Evolutionary conservation across 2,329 filamentous ascomycete genomes (phyloP), one percentile per base, ranked within the genome.

Genomic region (Nothophaeocryptopus gaeumannii): DNA sequence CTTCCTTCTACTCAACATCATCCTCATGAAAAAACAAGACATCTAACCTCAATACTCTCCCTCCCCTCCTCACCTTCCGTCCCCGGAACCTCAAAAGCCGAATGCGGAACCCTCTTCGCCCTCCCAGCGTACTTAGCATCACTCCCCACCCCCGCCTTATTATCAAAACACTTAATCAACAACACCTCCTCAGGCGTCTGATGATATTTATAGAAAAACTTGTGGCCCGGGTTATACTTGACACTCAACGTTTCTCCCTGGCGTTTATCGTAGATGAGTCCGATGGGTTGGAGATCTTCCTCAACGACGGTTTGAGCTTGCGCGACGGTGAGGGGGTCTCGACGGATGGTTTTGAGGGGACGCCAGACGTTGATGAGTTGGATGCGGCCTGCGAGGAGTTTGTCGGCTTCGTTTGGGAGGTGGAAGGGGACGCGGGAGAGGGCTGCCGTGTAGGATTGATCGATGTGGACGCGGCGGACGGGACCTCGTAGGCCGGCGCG

Each of bases 41-140:
- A 82, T 59, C 89, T 78, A 11, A 95, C 86, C 69, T 95, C 90
- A 65, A 96, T 95, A 67, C 89, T 95, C 74, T 95, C 86, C 55
- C 89, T 78, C 0, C 78, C 79, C 58, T 85, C 88, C 39, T 83
- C 85, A 11, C 75, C 71, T 7, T 82, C 78, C 1, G 86, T 88
- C 55, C 84, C 74, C 1, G 86, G 83, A 66, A 95, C 85, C 38
- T 76, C 74, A 70, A 95, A 95, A 0, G 89, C 88, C 11, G 83
- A 83, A 72, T 93, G 88, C 10, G 88, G 82, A 35, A 70, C 69
- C 32, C 61, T 47, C 52, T 55, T 57, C 35, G 49, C 52, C 35
- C 52, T 33, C 10, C 38, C 45, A 39, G 33, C 20, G 32, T 51
- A 56, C 54, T 50, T 45, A 54, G 58, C 60, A 63, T 64, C 10